Percentiles rank a stretch among this genome's conserved stretches.
Evolutionary conservation across 2,329 filamentous ascomycete genomes (phyloP).

Genomic region (Fusarium agapanthi): DNA sequence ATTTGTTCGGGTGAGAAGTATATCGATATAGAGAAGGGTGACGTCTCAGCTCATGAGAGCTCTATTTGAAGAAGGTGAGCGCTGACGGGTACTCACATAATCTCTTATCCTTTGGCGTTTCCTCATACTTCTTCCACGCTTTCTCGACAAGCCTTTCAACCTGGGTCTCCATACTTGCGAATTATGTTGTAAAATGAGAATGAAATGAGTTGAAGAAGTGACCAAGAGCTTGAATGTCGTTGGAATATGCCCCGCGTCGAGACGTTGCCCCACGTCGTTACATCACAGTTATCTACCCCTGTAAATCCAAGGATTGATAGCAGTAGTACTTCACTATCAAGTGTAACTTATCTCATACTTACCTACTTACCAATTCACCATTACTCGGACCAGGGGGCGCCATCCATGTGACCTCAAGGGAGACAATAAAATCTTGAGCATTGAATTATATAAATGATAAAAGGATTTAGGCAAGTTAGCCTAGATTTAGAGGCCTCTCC

Average conservation of each 20-base stretch:
- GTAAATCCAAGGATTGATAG: background rate
- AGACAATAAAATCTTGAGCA: background rate
- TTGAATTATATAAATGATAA: background rate
- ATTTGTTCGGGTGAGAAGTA: background rate
- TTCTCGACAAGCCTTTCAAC: conserved; percentile 75
- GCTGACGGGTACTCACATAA: conserved; percentile 54
- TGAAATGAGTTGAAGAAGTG: background rate
- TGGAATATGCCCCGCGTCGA: conserved; percentile 34
- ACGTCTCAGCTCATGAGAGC: background rate
- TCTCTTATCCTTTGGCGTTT: conserved; percentile 57
- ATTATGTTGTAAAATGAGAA: background rate
- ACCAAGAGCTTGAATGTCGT: conserved; percentile 5
- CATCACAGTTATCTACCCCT: conserved; percentile 36
- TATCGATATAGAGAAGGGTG: background rate
- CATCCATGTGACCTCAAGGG: background rate
- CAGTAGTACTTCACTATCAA: background rate
- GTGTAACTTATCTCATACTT: background rate
- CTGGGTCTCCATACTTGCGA: conserved; percentile 76
- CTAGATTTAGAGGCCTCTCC: background rate
- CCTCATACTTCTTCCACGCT: conserved; percentile 70
- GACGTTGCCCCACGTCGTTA: conserved; percentile 37
- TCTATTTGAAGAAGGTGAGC: background rate
- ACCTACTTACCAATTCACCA: background rate
- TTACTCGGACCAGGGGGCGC: background rate
- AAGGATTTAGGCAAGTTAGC: background rate